phyloP scores from a whole-genome alignment of 2,329 filamentous ascomycete species.

The Neonectria neomacrospora region DNA sequence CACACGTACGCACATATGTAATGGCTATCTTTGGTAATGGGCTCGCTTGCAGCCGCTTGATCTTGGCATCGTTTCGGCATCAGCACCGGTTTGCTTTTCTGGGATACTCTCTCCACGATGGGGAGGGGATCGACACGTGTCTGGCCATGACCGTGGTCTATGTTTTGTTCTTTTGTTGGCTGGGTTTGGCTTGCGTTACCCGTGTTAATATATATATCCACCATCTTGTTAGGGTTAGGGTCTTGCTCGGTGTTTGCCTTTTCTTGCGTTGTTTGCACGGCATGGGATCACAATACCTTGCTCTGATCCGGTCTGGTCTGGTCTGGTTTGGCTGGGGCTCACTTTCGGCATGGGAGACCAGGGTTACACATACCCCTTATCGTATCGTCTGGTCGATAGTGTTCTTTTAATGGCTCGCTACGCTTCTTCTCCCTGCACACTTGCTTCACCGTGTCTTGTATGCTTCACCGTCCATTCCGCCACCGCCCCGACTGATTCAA shows the following conservation, averaged over 20 bases:
- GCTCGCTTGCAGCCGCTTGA: slow-evolving; percentile 30
- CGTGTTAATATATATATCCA: slow-evolving; percentile 23
- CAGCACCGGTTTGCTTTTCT: slow-evolving; percentile 28
- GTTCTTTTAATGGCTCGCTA: slow-evolving; percentile 31
- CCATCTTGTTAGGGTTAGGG: slow-evolving; percentile 16
- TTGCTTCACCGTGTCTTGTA: slow-evolving; percentile 5
- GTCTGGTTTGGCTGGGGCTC: slow-evolving; percentile 23
- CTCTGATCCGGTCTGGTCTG: slow-evolving; percentile 7
- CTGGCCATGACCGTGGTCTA: slow-evolving; percentile 1
- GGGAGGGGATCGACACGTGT: slow-evolving; percentile 3
- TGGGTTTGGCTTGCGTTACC: background rate
- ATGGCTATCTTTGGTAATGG: slow-evolving; percentile 19
- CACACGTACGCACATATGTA: slow-evolving; percentile 4
- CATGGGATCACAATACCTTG: slow-evolving; percentile 24
- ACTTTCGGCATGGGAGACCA: slow-evolving; percentile 35
- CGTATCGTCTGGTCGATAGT: slow-evolving; percentile 43
- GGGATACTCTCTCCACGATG: slow-evolving; percentile 25
- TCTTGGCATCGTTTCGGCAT: slow-evolving; percentile 34
- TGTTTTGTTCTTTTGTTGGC: background rate
- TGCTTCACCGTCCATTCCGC: slow-evolving; percentile 1
- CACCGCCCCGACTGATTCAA: background rate
- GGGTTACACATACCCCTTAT: slow-evolving; percentile 45
- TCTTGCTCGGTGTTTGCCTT: slow-evolving; percentile 15
- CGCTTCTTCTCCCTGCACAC: slow-evolving; percentile 7
- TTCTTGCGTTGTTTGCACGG: slow-evolving; percentile 19